Base-by-base conservation (phyloP, 2,329 filamentous ascomycete genomes). In the Tolypocladium cylindrosporum region DNA sequence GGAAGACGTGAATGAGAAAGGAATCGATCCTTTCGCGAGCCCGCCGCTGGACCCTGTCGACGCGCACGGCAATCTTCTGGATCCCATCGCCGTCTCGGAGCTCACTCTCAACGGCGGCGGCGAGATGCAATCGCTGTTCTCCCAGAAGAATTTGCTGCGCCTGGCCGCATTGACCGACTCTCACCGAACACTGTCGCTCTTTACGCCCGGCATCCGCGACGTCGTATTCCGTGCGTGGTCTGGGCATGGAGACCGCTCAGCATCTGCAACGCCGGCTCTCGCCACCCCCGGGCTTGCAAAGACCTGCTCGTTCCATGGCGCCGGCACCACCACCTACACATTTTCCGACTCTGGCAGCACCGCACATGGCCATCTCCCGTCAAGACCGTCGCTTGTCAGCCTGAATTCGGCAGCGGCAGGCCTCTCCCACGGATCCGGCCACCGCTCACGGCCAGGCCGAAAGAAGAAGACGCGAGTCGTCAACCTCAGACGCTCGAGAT, bases 151-250 rank as follows among this genome's bases (percentile, higher is more conserved):
- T 66, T 77, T 97, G 42, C 75, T 96, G 31, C 87, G 90, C 55
- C 78, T 99, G 14, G 90, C 89, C 31, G 84, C 90, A 0, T 77
- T 99, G 58, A 91, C 85, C 4, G 89, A 96, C 67, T 96, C 91
- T 2, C 91, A 97, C 66, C 86, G 90, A 54, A 97, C 94, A 0
- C 75, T 97, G 40, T 96, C 92, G 5, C 78, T 97, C 0, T 96
- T 96, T 69, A 97, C 93, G 1, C 91, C 93, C 0, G 85, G 88
- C n/a, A 93, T 97, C 59, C 80, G 85, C 56, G 91, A 97, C 71
- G 90, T 90, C 4, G 88, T 97, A 34, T 97, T 96, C 72, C 84
- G 94, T 60, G 94, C 93, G 39, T 96, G 92, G 90, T 90, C 93
- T 19, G 89, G 89, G 45, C 84, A 87, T 41, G 80, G 83, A 55